Percentiles rank a stretch among this genome's conserved stretches.
phyloP scores from a whole-genome alignment of 1,284 basidiomycete species.

The Sporisorium reilianum region DNA sequence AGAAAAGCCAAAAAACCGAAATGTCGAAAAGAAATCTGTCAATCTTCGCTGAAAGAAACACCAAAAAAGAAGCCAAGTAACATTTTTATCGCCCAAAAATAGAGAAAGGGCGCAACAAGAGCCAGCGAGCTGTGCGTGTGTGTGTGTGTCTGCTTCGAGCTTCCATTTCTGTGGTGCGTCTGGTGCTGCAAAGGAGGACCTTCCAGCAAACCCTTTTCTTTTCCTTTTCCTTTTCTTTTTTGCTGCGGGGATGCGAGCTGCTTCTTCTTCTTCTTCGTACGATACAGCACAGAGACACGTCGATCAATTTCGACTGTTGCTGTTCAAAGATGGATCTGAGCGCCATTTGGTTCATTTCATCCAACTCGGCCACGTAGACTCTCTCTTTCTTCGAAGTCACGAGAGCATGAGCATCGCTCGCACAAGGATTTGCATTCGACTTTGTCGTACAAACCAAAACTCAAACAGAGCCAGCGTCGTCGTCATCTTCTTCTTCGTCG shows the following conservation, averaged over 20 bases:
- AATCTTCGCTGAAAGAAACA: conserved; percentile 9
- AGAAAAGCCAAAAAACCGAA: too few species aligned
- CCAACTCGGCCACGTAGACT: not conserved
- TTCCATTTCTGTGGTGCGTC: too few species aligned
- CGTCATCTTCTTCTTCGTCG: not conserved
- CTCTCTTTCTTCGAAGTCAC: not conserved
- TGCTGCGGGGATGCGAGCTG: conserved; percentile 5
- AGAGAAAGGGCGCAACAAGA: not conserved
- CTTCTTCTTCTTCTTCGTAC: conserved; percentile 3
- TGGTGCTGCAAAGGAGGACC: not conserved
- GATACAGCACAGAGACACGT: conserved; percentile 4
- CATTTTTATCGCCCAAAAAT: not conserved
- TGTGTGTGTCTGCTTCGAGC: not conserved
- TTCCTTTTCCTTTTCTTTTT: not conserved
- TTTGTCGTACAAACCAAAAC: not conserved
- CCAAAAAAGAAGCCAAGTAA: too few species aligned
- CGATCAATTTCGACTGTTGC: conserved; percentile 2
- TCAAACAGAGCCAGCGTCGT: too few species aligned
- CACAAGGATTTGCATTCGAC: not conserved
- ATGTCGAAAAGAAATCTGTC: conserved; percentile 1
- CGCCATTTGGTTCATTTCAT: too few species aligned
- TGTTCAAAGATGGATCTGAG: not conserved
- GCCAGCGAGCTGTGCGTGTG: not conserved
- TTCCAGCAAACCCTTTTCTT: conserved; percentile 9
- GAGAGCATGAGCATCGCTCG: not conserved